phyloP scores from a whole-genome alignment of 257 asterid genomes.

The Nicotiana obtusifolia region DNA sequence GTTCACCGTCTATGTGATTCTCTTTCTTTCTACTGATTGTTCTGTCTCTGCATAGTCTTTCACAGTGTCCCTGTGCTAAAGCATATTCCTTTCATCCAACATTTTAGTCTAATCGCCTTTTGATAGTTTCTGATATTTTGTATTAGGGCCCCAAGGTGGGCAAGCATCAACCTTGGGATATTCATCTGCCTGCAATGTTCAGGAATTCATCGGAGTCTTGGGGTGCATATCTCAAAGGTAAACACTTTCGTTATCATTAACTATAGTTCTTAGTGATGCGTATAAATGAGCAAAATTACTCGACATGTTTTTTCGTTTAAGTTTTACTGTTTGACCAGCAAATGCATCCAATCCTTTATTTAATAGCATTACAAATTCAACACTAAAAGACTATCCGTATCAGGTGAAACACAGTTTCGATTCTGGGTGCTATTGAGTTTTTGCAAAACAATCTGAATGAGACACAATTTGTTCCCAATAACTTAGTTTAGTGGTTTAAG shows the following conservation, averaged over 20 bases:
- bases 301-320: background rate
- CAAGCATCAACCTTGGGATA: slow-evolving; percentile 86
- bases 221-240: slow-evolving; percentile 94
- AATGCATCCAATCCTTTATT: background rate
- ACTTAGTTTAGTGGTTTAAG: background rate
- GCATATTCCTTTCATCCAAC: background rate
- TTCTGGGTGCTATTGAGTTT: background rate
- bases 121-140: background rate
- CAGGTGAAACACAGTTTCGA: background rate
- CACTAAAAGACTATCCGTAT: background rate
- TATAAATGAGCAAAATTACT: background rate
- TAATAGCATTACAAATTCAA: background rate
- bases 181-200: slow-evolving; percentile 93
- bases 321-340: background rate
- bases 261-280: background rate
- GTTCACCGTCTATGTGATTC: background rate
- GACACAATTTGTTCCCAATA: background rate
- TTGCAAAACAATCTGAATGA: background rate
- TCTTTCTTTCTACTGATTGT: background rate
- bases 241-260: background rate
- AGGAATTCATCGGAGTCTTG: slow-evolving; percentile 88
- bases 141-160: slow-evolving; percentile 93
- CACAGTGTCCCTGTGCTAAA: background rate
- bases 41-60: background rate
- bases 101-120: background rate